Conservation (phyloP, 441 rosid species). For the Erysimum cheiri region DNA sequence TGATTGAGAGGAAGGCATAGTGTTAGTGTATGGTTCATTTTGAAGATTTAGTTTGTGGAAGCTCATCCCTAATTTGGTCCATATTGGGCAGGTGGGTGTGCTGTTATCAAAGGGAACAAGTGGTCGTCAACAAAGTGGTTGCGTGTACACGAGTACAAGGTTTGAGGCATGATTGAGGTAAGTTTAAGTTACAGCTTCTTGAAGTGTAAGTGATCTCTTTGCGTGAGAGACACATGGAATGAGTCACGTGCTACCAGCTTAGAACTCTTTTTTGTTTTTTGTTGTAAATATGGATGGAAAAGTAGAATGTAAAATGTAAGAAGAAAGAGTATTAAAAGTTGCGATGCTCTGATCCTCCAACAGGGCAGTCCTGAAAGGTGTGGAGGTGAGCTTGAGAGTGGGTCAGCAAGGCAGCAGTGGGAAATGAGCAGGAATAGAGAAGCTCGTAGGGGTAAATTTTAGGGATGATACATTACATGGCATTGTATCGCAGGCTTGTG, state of each 20-base stretch:
- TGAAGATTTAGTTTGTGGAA: constrained; percentile 4
- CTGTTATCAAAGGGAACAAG: constrained; percentile 85
- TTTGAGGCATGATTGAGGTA: constrained; percentile 45
- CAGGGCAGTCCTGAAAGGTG: constrained; percentile 11
- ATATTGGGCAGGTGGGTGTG: constrained; percentile 74
- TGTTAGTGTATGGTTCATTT: not conserved
- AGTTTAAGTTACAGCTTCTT: constrained; percentile 10
- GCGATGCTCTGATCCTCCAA: constrained; percentile 1
- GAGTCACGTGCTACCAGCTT: not conserved
- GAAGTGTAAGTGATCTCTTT: constrained; percentile 2
- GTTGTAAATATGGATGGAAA: not conserved
- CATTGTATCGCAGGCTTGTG: not conserved
- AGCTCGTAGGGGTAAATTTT: not conserved
- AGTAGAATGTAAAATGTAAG: not conserved
- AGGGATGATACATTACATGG: constrained; percentile 5
- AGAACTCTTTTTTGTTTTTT: no score
- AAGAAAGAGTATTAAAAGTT: constrained; percentile 5
- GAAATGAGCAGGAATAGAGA: not conserved
- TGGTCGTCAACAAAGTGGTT: constrained; percentile 98
- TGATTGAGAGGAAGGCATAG: constrained; percentile 15
- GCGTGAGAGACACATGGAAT: not conserved
- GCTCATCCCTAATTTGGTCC: constrained; percentile 17
- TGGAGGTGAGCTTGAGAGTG: not conserved
- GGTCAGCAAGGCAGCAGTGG: constrained; percentile 5
- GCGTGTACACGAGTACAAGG: constrained; percentile 71